Conservation (phyloP, 192 early-diverging fungal genomes). For the Backusella morwellensis region DNA sequence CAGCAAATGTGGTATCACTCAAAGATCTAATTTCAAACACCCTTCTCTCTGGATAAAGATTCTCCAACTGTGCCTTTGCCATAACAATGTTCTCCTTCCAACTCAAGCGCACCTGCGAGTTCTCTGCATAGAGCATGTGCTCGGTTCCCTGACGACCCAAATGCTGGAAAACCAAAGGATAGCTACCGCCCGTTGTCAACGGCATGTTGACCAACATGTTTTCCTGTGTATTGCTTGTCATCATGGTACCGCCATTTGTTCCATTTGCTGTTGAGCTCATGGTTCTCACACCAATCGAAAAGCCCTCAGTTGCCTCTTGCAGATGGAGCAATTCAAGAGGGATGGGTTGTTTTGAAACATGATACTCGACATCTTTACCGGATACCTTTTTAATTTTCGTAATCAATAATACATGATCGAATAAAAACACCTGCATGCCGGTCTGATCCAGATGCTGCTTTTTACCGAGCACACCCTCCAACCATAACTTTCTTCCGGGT, state of each 20-base stretch:
- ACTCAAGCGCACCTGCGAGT: slow-evolving; percentile 62
- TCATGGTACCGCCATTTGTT: neutral
- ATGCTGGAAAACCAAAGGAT: slow-evolving; percentile 68
- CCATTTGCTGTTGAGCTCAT: slow-evolving; percentile 10
- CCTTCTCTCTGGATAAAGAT: slow-evolving; percentile 29
- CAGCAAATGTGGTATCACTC: slow-evolving; percentile 41
- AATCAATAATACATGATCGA: slow-evolving; percentile 85
- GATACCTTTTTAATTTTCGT: slow-evolving; percentile 53
- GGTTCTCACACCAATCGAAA: slow-evolving; percentile 13
- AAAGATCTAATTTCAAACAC: slow-evolving; percentile 52
- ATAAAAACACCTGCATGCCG: slow-evolving; percentile 77
- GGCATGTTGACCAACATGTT: slow-evolving; percentile 1
- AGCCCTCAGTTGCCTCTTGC: slow-evolving; percentile 25
- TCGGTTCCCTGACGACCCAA: slow-evolving; percentile 71
- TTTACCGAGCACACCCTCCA: slow-evolving; percentile 71
- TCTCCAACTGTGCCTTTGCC: slow-evolving; percentile 42
- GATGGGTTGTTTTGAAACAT: slow-evolving; percentile 70
- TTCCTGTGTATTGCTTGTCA: neutral
- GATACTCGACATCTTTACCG: slow-evolving; percentile 57
- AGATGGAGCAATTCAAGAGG: slow-evolving; percentile 74
- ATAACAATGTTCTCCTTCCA: slow-evolving; percentile 83
- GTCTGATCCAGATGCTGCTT: slow-evolving; percentile 45
- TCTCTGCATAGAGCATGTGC: slow-evolving; percentile 71
- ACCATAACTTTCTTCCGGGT: slow-evolving; percentile 65
- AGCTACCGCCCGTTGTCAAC: slow-evolving; percentile 42